Base-by-base conservation (phyloP, 306 rosid genomes). In the Sphenostylis stenocarpa region DNA sequence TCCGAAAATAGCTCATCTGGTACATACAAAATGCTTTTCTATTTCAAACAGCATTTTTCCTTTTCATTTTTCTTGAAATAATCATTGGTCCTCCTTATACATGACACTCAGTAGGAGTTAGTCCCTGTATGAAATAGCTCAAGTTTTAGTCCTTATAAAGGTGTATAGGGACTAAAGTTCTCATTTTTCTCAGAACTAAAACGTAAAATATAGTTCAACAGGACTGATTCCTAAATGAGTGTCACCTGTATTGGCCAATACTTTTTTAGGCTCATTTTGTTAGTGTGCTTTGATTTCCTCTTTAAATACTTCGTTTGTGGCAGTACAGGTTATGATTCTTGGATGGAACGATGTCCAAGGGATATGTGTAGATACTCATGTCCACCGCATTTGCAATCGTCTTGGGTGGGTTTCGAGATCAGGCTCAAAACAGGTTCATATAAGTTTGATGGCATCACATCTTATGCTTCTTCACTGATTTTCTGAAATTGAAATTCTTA, bases 1-100 rank as follows among this genome's bases (percentile, higher is more conserved):
- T 66, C 98, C 98, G 63, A 94, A 94, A 89, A 94, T 94, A 85
- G 98, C 97, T 80, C 96, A 94, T 87, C 82, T 94, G 95, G 97
- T 94, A 84, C 70, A 62, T 56, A 43, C 73, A 33, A 57, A 41
- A 45, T 66, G 44, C 67, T 24, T 67, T 58, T 4, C 24, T 70
- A 26, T 19, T 75, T 72, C 58, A 41, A 41, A 41, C 16, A 11
- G 4, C 16, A 41, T 7, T 41, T 41, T 41, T 11, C 6, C 26
- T 23, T 55, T 21, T 4, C 0, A 0, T 21, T 9, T 53, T 51
- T 51, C 0, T 51, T 51, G 7, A 51, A 19, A 51, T 51, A 51
- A 2, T 17, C 13, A 19, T 19, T 19, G 57, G 57, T 51, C 13
- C 57, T 51, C 13, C 57, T 3, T 17, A 7, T 7, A 51, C 5